Percentiles rank a stretch among this genome's conserved stretches.
These are phyloP conservation scores for Metschnikowia colocasiae DNA, from an alignment of 805 yeast genomes.

Conservation along the genomic window DNA sequence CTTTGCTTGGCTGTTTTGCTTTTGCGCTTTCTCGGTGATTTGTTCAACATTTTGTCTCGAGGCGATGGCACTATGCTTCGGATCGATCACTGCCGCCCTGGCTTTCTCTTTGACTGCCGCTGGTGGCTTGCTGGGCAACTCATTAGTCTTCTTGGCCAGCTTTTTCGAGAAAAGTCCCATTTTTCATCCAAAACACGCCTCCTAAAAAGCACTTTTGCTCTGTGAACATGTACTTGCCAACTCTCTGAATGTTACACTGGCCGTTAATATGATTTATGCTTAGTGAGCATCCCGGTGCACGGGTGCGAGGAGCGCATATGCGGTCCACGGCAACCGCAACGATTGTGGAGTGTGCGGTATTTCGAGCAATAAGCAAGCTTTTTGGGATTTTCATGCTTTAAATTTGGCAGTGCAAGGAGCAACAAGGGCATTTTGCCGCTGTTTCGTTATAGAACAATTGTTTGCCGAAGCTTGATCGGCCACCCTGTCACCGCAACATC, in stretches of 20 bases:
- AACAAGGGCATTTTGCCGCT: too few relatives aligned
- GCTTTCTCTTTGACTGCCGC: not conserved
- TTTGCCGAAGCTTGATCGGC: too few relatives aligned
- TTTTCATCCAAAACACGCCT: not conserved
- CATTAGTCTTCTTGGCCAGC: not conserved
- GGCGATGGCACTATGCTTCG: not conserved
- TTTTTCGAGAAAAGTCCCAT: conserved; percentile 2
- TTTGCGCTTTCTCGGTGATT: not conserved
- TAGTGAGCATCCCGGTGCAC: conserved; percentile 4
- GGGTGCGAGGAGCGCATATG: not conserved
- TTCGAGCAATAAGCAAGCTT: not conserved
- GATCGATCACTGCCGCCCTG: not conserved
- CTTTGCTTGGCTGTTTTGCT: not conserved
- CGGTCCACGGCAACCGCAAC: not conserved
- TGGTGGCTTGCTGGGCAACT: not conserved
- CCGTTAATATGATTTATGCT: not conserved
- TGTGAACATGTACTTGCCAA: not conserved
- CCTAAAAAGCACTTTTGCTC: not conserved
- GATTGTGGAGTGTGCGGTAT: not conserved
- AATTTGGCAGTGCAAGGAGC: not conserved
- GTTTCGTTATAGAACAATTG: too few relatives aligned
- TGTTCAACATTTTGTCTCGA: not conserved
- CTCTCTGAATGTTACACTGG: not conserved
- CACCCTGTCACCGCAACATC: not conserved
- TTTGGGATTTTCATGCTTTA: not conserved